These are phyloP conservation scores for Agarophyton chilense DNA, from an alignment of 23 red algal genomes.

Conservation along the genomic window DNA sequence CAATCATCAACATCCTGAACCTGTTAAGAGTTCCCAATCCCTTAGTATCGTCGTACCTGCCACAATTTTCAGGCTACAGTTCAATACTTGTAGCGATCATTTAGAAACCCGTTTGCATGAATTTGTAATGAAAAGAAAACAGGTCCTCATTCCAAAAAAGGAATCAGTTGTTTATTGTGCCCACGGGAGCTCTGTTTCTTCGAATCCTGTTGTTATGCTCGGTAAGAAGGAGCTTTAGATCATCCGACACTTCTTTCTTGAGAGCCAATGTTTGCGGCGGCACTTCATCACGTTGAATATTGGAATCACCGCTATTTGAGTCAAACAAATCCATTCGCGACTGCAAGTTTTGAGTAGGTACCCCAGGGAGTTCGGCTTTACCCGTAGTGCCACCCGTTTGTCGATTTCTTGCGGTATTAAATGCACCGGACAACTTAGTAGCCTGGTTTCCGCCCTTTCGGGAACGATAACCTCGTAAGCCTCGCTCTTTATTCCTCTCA, in stretches of 20 bases:
- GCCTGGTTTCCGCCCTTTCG: background rate
- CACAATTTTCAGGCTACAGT: too few species aligned
- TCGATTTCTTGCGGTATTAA: background rate
- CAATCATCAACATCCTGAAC: background rate
- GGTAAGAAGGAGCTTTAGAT: conserved; percentile 33
- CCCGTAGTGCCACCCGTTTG: background rate
- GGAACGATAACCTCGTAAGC: background rate
- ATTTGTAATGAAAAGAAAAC: background rate
- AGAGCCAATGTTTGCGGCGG: background rate
- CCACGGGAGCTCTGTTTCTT: conserved; percentile 3
- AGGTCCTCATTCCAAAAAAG: background rate
- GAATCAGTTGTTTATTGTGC: conserved; percentile 32
- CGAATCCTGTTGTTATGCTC: conserved; percentile 43
- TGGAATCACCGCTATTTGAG: background rate
- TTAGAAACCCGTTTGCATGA: too few species aligned
- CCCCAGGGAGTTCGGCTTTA: background rate
- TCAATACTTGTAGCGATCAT: too few species aligned
- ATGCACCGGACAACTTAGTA: background rate
- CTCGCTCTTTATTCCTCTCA: background rate
- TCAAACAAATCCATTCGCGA: background rate
- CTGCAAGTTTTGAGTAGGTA: background rate
- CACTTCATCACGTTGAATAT: background rate
- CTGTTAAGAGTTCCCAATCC: too few species aligned
- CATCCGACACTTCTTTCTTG: background rate
- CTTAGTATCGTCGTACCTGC: too few species aligned